A percentile compares a stretch with the other conserved stretches of the same genome.
These are phyloP conservation scores for Sporothrix inflata DNA, from an alignment of 2,329 filamentous ascomycete genomes.

Conservation along the genomic window DNA sequence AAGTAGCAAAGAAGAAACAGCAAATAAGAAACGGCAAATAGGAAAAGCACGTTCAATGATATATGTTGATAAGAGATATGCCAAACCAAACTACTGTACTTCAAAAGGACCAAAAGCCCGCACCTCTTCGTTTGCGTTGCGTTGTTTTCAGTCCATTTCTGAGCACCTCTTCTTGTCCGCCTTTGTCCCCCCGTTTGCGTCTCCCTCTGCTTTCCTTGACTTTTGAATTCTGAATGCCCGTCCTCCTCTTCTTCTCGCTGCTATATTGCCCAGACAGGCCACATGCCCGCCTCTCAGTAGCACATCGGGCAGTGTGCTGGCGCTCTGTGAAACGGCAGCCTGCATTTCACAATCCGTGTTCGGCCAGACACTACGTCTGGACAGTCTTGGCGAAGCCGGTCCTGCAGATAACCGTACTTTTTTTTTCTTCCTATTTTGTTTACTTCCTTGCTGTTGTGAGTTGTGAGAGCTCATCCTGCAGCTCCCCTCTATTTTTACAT, in stretches of 20 bases:
- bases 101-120: not conserved
- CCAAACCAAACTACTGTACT: slow-evolving; percentile 3
- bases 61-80: slow-evolving; percentile 15
- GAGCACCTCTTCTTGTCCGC: not conserved
- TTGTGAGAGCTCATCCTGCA: not conserved
- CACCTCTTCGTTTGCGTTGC: not conserved
- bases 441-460: not conserved
- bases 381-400: not conserved
- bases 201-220: not conserved
- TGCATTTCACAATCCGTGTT: not conserved
- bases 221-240: not conserved
- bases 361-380: not conserved
- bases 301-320: slow-evolving; percentile 1
- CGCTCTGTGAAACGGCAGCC: not conserved
- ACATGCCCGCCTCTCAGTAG: not conserved
- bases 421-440: not conserved
- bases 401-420: not conserved
- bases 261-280: slow-evolving; percentile 7
- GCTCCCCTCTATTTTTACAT: not conserved
- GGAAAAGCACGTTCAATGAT: not conserved
- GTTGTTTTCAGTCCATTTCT: not conserved
- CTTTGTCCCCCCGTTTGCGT: not conserved
- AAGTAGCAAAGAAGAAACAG: not conserved
- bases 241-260: not conserved
- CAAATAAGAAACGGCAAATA: not conserved